These are phyloP conservation scores for Willaertia magna DNA, from an alignment of 208 protist species.

Conservation along the genomic window DNA sequence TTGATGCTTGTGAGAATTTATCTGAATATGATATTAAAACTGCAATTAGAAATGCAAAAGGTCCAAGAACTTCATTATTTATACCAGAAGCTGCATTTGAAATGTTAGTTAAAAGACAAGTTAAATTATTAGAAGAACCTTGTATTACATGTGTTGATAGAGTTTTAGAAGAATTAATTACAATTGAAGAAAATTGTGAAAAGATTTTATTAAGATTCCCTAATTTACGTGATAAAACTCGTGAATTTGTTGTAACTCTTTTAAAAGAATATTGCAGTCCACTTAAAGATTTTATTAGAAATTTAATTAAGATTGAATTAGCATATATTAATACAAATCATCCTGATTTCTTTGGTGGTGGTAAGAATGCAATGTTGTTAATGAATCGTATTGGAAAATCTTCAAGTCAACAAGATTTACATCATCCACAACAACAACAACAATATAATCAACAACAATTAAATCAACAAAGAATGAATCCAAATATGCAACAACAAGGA, in stretches of 20 bases:
- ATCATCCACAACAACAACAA: slow-evolving; percentile 21
- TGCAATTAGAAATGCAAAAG: slow-evolving; percentile 84
- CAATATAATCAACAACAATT: slow-evolving; percentile 7
- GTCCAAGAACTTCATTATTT: slow-evolving; percentile 85
- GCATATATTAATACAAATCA: slow-evolving; percentile 91
- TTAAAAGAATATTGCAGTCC: slow-evolving; percentile 58
- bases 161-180: slow-evolving; percentile 84
- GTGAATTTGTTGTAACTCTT: slow-evolving; percentile 62
- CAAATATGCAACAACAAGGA: background rate
- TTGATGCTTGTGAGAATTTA: slow-evolving; percentile 72
- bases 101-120: slow-evolving; percentile 80
- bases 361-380: background rate
- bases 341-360: slow-evolving; percentile 50
- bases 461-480: background rate
- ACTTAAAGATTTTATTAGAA: slow-evolving; percentile 66
- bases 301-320: slow-evolving; percentile 81
- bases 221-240: slow-evolving; percentile 62
- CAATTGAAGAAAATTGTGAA: slow-evolving; percentile 59
- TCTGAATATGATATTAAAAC: slow-evolving; percentile 83
- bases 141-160: slow-evolving; percentile 81
- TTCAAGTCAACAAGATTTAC: background rate
- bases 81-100: slow-evolving; percentile 91
- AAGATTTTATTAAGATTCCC: slow-evolving; percentile 49
- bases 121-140: slow-evolving; percentile 78
- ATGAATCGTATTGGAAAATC: background rate